Evolutionary conservation across 257 asterid genomes (phyloP), one percentile per base, ranked within the genome.

Genomic region (Linderniella brevidens): DNA sequence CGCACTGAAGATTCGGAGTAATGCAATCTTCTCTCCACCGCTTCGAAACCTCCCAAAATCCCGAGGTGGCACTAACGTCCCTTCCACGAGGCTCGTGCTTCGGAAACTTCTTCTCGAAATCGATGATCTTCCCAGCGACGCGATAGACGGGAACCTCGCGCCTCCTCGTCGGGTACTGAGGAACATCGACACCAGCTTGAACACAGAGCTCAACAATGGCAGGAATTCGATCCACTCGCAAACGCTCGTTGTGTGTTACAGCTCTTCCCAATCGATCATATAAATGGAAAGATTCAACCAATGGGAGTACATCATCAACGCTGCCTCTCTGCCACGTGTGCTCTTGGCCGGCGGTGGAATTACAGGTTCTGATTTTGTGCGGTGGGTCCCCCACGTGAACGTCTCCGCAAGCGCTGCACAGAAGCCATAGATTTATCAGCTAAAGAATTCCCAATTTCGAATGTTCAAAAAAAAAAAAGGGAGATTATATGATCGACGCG

Each of bases 151-250:
- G 88, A 64, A 67, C 65, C 19, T 69, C 76, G 41, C 79, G 70
- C 55, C 83, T 70, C 58, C 71, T 66, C 1, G 93, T 74, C 3
- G 86, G 83, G 52, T 79, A 68, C 62, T 77, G 76, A 1, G 65
- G 74, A 14, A 79, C 55, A 41, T 83, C 73, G 15, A 83, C 77
- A 13, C 92, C 92, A 19, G 86, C 93, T 65, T 83, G 94, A 63
- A 83, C 72, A 63, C 93, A 83, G 37, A 79, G 69, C 18, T 83
- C 88, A 39, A 83, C 59, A 17, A 74, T 53, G 41, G 90, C 88
- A 11, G 90, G 93, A 57, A 83, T 63, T 25, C 77, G 77, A 52
- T 77, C 93, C 42, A 83, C 86, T 50, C 67, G 60, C 16, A 83
- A 72, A 46, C 86, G 65, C 53, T 79, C 88, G 14, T 76, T 56